Conservation (phyloP, 2,329 filamentous ascomycete genomes). For the Fusarium compactum region DNA sequence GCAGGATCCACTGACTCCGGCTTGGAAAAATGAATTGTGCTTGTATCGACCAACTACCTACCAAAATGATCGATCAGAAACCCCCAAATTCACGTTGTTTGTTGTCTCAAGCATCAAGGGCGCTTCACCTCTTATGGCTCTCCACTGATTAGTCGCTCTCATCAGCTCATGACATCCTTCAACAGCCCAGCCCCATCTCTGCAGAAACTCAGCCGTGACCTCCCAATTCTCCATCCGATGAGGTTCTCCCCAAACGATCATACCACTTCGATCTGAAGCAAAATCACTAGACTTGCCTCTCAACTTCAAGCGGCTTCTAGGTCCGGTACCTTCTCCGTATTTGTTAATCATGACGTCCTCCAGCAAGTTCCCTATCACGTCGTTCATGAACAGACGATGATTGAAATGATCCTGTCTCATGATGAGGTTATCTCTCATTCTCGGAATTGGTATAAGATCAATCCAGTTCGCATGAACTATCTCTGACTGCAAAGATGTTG, state of each 20-base stretch:
- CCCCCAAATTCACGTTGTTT: no score
- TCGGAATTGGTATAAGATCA: conserved; percentile 3
- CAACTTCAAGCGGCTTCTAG: background rate
- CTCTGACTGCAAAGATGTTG: background rate
- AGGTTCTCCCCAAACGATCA: conserved; percentile 14
- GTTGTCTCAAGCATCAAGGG: background rate
- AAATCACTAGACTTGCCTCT: background rate
- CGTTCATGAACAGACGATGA: conserved; percentile 1
- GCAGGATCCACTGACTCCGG: background rate
- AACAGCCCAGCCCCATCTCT: conserved; percentile 15
- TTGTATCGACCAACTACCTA: background rate
- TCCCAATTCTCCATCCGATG: conserved; percentile 7
- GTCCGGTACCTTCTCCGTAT: conserved; percentile 9
- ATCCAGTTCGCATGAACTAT: conserved; percentile 8
- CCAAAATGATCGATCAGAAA: background rate
- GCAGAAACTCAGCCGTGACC: conserved; percentile 7
- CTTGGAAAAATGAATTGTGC: background rate
- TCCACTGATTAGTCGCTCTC: conserved; percentile 15
- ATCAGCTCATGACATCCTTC: conserved; percentile 14
- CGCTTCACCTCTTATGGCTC: conserved; percentile 2
- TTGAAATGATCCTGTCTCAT: conserved; percentile 1
- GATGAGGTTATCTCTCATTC: conserved; percentile 15
- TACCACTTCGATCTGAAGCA: background rate
- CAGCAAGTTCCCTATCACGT: conserved; percentile 6
- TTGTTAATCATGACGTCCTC: conserved; percentile 18